phyloP scores from a whole-genome alignment of 75 land plant genomes.

The Isoetes taiwanensis region DNA sequence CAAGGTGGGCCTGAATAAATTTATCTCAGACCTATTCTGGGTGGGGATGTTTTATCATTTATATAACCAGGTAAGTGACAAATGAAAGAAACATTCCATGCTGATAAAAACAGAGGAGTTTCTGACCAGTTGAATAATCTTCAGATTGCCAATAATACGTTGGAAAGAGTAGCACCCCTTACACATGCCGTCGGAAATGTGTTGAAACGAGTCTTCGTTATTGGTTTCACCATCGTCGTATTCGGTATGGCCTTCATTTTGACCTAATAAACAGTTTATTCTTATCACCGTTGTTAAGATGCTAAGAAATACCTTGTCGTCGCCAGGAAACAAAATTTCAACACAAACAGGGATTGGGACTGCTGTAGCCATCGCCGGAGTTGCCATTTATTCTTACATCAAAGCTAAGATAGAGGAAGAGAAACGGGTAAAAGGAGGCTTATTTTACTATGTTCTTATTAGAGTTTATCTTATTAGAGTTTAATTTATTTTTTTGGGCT shows the following conservation, averaged over 20 bases:
- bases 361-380: constrained; percentile 79
- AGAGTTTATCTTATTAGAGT: too few species aligned
- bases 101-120: too few species aligned
- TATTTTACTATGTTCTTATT: too few species aligned
- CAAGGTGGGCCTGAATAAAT: constrained; percentile 69
- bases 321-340: constrained; percentile 80
- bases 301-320: too few species aligned
- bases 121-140: too few species aligned
- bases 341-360: constrained; percentile 93
- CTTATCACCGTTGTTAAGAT: too few species aligned
- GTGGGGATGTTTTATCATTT: constrained; percentile 98
- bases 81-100: too few species aligned
- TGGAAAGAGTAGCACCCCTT: constrained; percentile 89
- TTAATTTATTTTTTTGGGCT: too few species aligned
- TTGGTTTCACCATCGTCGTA: constrained; percentile 79
- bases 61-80: constrained; percentile 93
- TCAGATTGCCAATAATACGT: constrained; percentile 89
- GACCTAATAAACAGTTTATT: too few species aligned
- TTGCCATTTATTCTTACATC: constrained; percentile 75
- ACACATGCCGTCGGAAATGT: constrained; percentile 98
- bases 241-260: too few species aligned
- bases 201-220: constrained; percentile 93
- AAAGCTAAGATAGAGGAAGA: constrained; percentile 83
- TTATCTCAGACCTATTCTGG: constrained; percentile 87
- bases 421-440: constrained; percentile 33